These are phyloP conservation scores for Brassica napus DNA, from an alignment of 345 rosid genomes.

Conservation along the genomic window DNA sequence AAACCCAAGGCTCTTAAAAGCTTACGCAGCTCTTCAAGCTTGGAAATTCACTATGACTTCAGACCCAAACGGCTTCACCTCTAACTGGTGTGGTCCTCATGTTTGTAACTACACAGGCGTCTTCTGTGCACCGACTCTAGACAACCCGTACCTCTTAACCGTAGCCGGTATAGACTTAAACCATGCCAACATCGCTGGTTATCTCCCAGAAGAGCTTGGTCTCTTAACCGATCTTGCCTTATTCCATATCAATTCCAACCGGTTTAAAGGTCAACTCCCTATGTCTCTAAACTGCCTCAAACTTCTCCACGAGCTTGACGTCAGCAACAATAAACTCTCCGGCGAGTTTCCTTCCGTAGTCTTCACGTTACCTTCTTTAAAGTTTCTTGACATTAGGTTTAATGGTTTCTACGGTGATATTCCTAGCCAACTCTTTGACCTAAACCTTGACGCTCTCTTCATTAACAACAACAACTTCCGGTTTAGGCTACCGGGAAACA, in stretches of 20 bases:
- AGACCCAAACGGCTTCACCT: conserved; percentile 67
- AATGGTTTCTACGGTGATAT: conserved; percentile 61
- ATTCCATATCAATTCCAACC: conserved; percentile 77
- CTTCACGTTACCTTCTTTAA: conserved; percentile 62
- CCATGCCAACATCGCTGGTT: conserved; percentile 68
- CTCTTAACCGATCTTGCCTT: conserved; percentile 75
- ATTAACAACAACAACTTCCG: conserved; percentile 78
- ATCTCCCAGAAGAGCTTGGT: conserved; percentile 66
- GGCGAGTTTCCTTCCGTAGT: conserved; percentile 69
- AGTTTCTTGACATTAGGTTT: conserved; percentile 75
- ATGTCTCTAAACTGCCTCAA: conserved; percentile 45
- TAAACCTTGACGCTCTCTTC: conserved; percentile 80
- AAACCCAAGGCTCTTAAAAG: conserved; percentile 69
- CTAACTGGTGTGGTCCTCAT: conserved; percentile 74
- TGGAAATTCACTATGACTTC: conserved; percentile 67
- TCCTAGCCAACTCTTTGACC: conserved; percentile 60
- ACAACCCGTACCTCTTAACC: conserved; percentile 51
- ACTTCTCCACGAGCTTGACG: conserved; percentile 70
- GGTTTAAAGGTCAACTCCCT: conserved; percentile 66
- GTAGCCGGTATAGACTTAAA: conserved; percentile 89
- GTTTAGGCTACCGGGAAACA: conserved; percentile 60
- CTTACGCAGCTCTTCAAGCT: conserved; percentile 73
- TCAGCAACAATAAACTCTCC: conserved; percentile 68
- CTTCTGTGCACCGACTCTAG: conserved; percentile 69
- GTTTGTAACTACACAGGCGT: conserved; percentile 91